Base-by-base conservation (phyloP, 2,329 filamentous ascomycete species). In the Aureobasidium zeae region DNA sequence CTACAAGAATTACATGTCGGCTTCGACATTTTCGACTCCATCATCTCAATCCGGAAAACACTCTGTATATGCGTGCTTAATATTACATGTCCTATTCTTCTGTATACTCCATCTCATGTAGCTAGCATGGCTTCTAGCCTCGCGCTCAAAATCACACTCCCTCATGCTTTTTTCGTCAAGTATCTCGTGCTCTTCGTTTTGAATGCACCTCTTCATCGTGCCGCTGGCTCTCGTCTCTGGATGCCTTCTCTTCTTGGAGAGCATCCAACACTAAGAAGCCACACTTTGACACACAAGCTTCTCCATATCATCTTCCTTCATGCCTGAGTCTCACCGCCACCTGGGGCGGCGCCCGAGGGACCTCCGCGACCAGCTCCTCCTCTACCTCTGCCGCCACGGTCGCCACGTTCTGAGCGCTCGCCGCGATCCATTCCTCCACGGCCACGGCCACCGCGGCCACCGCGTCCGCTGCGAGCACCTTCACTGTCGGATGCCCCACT, bases 401-500 rank as follows among this genome's bases (percentile, higher is more conserved):
- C n/a, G n/a, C n/a, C n/a, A n/a, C n/a, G n/a, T n/a, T n/a, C n/a
- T n/a, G n/a, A n/a, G 11, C 53, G 49, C 5, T 57, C 55, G 19
- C 61, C 57, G 29, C 62, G 53, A 9, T 61, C 54, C 32, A 58
- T 54, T 22, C 60, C 65, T 38, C 71, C 72, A 50, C 70, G 66
- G 47, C 74, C 70, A 49, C 73, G 66, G 28, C 74, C 68, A 48
- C 74, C 70, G 45, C 75, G 66, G 44, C 69, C 67, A 45, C 71
- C 69, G 34, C 73, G 71, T 20, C 72, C 73, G 43, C 75, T 73
- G 48, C 77, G 73, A 48, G 85, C 81, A 51, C 72, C 70, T 57
- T 87, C 84, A 53, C 81, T 84, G 58, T 82, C 79, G 48, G 81
- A 88, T 5, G 57, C 57, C 12, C 58, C 56, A 57, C 86, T 93